These are phyloP conservation scores for Chaetomiaceae sp. DNA, from an alignment of 2,329 filamentous ascomycete genomes.

Conservation along the genomic window DNA sequence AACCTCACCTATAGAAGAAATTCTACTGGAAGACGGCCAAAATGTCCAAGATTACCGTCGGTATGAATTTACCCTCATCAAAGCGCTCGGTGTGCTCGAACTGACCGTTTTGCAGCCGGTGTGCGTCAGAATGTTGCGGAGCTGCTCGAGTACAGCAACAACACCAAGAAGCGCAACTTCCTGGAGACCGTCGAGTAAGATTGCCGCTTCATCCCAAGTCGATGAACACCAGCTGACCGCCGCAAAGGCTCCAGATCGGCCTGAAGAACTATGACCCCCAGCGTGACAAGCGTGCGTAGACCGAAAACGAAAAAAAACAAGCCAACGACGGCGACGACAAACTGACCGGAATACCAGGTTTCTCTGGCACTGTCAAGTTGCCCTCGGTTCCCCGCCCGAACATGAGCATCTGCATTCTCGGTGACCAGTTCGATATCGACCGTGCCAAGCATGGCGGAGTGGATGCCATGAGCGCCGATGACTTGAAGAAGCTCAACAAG, in stretches of 20 bases:
- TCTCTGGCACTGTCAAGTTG: slow-evolving; percentile 97
- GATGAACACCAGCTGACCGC: slow-evolving; percentile 7
- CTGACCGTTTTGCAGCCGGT: slow-evolving; percentile 60
- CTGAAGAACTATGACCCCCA: slow-evolving; percentile 99
- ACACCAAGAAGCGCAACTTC: slow-evolving; percentile 98
- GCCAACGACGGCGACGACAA: not conserved
- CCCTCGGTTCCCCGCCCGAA: slow-evolving; percentile 84
- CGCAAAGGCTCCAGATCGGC: slow-evolving; percentile 59
- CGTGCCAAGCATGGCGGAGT: slow-evolving; percentile 99
- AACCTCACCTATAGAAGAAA: slow-evolving; percentile 70
- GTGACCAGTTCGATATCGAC: slow-evolving; percentile 94
- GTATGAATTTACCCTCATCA: slow-evolving; percentile 36
- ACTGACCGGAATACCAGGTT: too few relatives aligned
- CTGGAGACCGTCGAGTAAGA: slow-evolving; percentile 69
- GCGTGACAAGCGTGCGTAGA: slow-evolving; percentile 93
- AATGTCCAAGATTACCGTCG: slow-evolving; percentile 85
- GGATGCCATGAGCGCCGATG: slow-evolving; percentile 96
- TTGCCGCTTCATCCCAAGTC: not conserved
- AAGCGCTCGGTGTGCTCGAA: slow-evolving; percentile 8
- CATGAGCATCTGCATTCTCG: slow-evolving; percentile 78
- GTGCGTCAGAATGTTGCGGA: slow-evolving; percentile 91
- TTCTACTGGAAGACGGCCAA: slow-evolving; percentile 85
- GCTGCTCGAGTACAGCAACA: slow-evolving; percentile 84
- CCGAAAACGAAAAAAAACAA: too few relatives aligned
- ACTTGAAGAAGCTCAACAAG: slow-evolving; percentile 99